A percentile compares a stretch with the other conserved stretches of the same genome.
Conservation (phyloP, 2,329 filamentous ascomycete genomes). For the Nemania sp. region DNA sequence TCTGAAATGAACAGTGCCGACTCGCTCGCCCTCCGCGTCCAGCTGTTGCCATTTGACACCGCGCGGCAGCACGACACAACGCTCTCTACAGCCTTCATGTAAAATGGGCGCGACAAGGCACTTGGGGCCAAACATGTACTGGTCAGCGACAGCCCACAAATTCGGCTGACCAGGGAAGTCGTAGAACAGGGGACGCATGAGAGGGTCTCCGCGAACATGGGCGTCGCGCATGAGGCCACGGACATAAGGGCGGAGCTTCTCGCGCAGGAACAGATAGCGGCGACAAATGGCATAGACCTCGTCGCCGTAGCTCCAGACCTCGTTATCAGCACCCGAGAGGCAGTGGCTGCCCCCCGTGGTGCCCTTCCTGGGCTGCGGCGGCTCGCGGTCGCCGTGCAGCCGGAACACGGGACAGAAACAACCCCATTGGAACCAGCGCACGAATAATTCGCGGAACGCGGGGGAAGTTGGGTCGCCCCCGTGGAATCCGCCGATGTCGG, state of each 20-base stretch:
- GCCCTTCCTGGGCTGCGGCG: constrained; percentile 45
- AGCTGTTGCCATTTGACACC: constrained; percentile 21
- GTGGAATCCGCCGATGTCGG: constrained; percentile 71
- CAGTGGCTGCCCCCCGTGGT: constrained; percentile 46
- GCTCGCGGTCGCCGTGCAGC: constrained; percentile 67
- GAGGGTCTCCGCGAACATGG: constrained; percentile 60
- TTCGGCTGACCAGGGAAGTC: constrained; percentile 60
- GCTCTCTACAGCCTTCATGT: constrained; percentile 44
- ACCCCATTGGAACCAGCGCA: constrained; percentile 72
- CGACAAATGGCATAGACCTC: constrained; percentile 63
- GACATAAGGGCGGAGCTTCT: constrained; percentile 61
- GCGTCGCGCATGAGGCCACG: constrained; percentile 61
- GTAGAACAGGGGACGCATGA: constrained; percentile 66
- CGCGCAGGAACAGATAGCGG: constrained; percentile 61
- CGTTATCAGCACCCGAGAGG: constrained; percentile 58
- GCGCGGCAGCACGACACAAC: constrained; percentile 21
- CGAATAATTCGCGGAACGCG: constrained; percentile 64
- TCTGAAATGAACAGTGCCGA: constrained; percentile 13
- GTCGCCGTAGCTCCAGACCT: constrained; percentile 68
- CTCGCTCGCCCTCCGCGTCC: constrained; percentile 14
- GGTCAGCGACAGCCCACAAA: constrained; percentile 60
- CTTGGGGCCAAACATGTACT: constrained; percentile 66
- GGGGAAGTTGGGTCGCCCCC: constrained; percentile 61
- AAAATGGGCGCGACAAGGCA: constrained; percentile 63
- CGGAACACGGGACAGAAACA: constrained; percentile 69